Percentiles rank a stretch among this genome's conserved stretches.
Conservation (phyloP, 768 basidiomycete species). For the Suillus fuscotomentosus region DNA sequence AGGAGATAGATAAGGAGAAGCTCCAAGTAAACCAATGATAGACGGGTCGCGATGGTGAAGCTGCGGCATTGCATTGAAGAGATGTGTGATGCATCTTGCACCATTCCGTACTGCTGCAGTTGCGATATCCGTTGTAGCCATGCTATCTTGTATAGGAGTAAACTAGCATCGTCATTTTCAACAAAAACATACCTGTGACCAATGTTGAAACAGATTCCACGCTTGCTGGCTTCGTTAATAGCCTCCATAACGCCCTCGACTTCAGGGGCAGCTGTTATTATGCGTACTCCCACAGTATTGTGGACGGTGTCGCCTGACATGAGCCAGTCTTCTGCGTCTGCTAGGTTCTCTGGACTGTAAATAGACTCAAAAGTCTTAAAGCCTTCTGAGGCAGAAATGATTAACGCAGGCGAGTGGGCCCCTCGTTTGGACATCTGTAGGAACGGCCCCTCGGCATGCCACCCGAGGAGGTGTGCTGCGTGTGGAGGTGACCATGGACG, state of each 20-base stretch:
- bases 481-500: conserved; percentile 60
- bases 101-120: conserved; percentile 68
- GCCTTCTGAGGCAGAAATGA: conserved; percentile 61
- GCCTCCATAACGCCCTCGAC: conserved; percentile 77
- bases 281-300: conserved; percentile 56
- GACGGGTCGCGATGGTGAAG: conserved; percentile 89
- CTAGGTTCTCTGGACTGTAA: conserved; percentile 68
- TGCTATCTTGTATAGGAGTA: conserved; percentile 37
- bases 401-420: conserved; percentile 71
- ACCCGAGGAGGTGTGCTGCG: conserved; percentile 79
- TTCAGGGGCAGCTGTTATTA: conserved; percentile 88
- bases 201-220: conserved; percentile 80
- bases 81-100: conserved; percentile 84
- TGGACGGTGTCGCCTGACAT: conserved; percentile 36
- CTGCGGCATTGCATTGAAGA: conserved; percentile 94
- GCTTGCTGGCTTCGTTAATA: conserved; percentile 53
- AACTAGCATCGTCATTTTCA: background rate
- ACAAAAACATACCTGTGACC: conserved; percentile 69
- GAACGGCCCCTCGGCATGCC: conserved; percentile 92
- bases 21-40: conserved; percentile 84
- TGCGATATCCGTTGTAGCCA: conserved; percentile 73
- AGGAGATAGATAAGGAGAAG: conserved; percentile 61
- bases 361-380: conserved; percentile 68
- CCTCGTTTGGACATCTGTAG: conserved; percentile 80
- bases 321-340: conserved; percentile 64